These are phyloP conservation scores for Rubia tinctorum DNA, from an alignment of 305 asterid species.

Conservation along the genomic window DNA sequence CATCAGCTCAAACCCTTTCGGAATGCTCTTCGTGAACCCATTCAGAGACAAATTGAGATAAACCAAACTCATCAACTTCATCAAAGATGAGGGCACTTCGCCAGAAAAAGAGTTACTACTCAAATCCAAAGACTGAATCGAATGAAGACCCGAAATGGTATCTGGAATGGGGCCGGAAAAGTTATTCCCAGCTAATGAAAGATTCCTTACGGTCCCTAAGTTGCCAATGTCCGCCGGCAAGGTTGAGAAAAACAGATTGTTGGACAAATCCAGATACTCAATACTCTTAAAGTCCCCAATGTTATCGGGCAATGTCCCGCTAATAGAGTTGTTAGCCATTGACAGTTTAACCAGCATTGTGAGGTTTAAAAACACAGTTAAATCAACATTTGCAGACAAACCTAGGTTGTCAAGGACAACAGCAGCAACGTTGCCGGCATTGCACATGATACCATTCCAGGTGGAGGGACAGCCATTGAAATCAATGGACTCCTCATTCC, in stretches of 20 bases:
- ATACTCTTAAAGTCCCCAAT: slow-evolving; percentile 64
- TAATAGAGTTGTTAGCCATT: slow-evolving; percentile 70
- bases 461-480: slow-evolving; percentile 96
- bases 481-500: slow-evolving; percentile 96
- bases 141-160: slow-evolving; percentile 51
- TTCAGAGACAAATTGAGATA: slow-evolving; percentile 73
- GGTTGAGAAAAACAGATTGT: slow-evolving; percentile 61
- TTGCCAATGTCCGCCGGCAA: slow-evolving; percentile 73
- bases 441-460: slow-evolving; percentile 97
- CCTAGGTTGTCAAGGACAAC: slow-evolving; percentile 83
- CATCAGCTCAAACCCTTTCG: slow-evolving; percentile 84
- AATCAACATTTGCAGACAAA: slow-evolving; percentile 63
- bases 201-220: slow-evolving; percentile 53
- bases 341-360: slow-evolving; percentile 87
- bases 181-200: slow-evolving; percentile 82
- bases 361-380: slow-evolving; percentile 68
- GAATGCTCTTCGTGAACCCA: slow-evolving; percentile 59
- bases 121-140: slow-evolving; percentile 66
- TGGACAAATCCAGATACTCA: slow-evolving; percentile 70
- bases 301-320: slow-evolving; percentile 55
- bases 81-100: slow-evolving; percentile 54
- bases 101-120: slow-evolving; percentile 79
- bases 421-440: slow-evolving; percentile 81
- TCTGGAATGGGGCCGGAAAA: slow-evolving; percentile 79
- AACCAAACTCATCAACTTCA: slow-evolving; percentile 48